Evolutionary conservation across 768 basidiomycete species (phyloP), one percentile per base, ranked within the genome.

Genomic region (Psilocybe cubensis): DNA sequence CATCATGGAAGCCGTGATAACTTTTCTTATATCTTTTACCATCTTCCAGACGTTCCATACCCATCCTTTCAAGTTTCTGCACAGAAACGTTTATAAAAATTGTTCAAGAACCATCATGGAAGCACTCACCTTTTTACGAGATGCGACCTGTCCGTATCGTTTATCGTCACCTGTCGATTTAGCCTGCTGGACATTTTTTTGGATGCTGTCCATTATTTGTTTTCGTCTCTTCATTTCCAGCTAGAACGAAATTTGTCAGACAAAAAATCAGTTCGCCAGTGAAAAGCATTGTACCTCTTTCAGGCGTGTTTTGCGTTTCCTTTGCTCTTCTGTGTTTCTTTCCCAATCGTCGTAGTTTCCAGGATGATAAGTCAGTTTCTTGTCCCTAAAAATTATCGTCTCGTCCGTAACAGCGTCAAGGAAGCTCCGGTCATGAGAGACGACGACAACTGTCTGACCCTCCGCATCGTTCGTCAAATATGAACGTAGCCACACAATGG

Each of bases 341-440:
- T 83, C 81, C 66, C 78, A 84, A 28, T 78, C 77, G 6, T 79
- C 74, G 23, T 83, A 78, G 42, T 81, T 83, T 17, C 87, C 87
- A 42, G 80, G 75, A 66, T 83, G 87, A 49, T 87, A 83, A 17
- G 70, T 69, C 3, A 91, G 72, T 9, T 68, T 74, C 55, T 77
- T 73, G 45, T 84, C 72, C 4, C 85, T 79, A 35, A 91, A 75
- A n/a, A 83, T 75, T 28, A 89, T 79, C 0, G 82, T 80, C 63
- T 88, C 84, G 12, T 88, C 82, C 2, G 82, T 81, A 27, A 88
- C 79, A 6, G 74, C 70, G 59, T 87, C 79, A 24, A 85, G 71
- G 63, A 91, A 89, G 20, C 77, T 79, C 41, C 83, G 82, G 66
- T 89, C 88, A 62, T 89, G 88, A 0, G 87, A 82, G 23, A 85